Base-by-base conservation (phyloP, 2,329 filamentous ascomycete species). In the Ophiostoma quercus region DNA sequence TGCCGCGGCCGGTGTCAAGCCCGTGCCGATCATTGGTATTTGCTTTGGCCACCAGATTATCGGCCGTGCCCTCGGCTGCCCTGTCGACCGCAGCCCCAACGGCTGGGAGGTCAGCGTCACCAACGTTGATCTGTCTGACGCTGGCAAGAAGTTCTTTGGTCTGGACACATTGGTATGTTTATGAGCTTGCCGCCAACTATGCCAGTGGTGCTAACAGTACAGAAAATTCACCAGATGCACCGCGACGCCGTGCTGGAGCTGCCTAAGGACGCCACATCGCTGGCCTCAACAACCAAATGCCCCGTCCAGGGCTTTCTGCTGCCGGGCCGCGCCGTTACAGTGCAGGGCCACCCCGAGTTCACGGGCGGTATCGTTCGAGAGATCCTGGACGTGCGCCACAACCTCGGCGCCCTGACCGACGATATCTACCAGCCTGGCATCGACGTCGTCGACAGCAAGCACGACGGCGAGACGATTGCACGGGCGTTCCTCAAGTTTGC, bases 11-110 rank as follows among this genome's bases (percentile, higher is more conserved):
- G 82, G 92, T 43, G 82, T 82, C 14, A 84, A 89, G 73, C 81
- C 87, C 0, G 85, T 95, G 8, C 85, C 87, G 47, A 79, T 94
- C n/a, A 83, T 96, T 19, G 92, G 92, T 12, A 84, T 95, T 19
- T 96, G 92, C 79, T 96, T 94, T 78, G 92, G 92, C 5, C 92
- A 96, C 77, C 92, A 96, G 81, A 93, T 96, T 75, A 81, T 95
- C 62, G 92, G 86, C 0, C 84, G 92, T 68, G 91, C 92, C 0
- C 77, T 94, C 74, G 91, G 88, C 3, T 84, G 81, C 25, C 84
- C 86, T 74, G 90, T 96, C 2, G 88, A 83, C 47, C 81, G 87
- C 69, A 91, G 87, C 77, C 83, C 87, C 32, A 78, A 81, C 25
- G 92, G 92, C 1, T 96, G 92, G 93, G 93, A 96, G 80, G 81